Percentiles rank a stretch among this genome's conserved stretches.
phyloP scores from a whole-genome alignment of 768 basidiomycete genomes.

The Baorangia bicolor region DNA sequence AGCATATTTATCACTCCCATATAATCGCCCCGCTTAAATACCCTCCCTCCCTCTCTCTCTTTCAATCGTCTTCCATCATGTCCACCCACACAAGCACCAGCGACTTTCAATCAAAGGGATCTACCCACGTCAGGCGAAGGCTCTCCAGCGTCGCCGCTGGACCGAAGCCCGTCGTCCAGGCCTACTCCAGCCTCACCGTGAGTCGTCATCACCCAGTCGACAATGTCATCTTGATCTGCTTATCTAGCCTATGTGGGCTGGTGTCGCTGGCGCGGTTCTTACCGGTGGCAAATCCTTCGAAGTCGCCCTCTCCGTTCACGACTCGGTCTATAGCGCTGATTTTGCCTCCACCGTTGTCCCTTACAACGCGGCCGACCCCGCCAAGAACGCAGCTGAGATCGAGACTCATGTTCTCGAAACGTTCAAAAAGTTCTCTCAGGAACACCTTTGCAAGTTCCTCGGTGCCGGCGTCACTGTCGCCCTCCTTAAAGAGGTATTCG shows the following conservation, averaged over 20 bases:
- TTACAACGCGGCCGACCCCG: conserved; percentile 49
- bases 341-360: conserved; percentile 59
- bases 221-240: conserved; percentile 14
- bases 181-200: conserved; percentile 67
- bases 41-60: conserved; percentile 18
- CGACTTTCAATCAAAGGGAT: conserved; percentile 63
- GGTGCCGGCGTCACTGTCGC: conserved; percentile 75
- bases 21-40: conserved; percentile 34
- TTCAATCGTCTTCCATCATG: conserved; percentile 41
- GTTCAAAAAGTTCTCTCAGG: conserved; percentile 67
- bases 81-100: conserved; percentile 39
- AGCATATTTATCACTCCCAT: background rate
- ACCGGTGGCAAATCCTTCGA: conserved; percentile 63
- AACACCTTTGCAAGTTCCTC: conserved; percentile 84
- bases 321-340: conserved; percentile 83
- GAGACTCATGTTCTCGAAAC: conserved; percentile 63
- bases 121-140: conserved; percentile 61
- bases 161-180: conserved; percentile 53
- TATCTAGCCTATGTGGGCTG: conserved; percentile 83
- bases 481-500: conserved; percentile 64
- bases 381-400: conserved; percentile 58
- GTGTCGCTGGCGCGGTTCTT: conserved; percentile 62
- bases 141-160: conserved; percentile 55
- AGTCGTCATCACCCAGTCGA: conserved; percentile 24
- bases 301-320: conserved; percentile 77